Percentiles rank a stretch among this genome's conserved stretches.
Conservation (phyloP, 2,329 filamentous ascomycete genomes). For the Trichoderma polysporum region DNA sequence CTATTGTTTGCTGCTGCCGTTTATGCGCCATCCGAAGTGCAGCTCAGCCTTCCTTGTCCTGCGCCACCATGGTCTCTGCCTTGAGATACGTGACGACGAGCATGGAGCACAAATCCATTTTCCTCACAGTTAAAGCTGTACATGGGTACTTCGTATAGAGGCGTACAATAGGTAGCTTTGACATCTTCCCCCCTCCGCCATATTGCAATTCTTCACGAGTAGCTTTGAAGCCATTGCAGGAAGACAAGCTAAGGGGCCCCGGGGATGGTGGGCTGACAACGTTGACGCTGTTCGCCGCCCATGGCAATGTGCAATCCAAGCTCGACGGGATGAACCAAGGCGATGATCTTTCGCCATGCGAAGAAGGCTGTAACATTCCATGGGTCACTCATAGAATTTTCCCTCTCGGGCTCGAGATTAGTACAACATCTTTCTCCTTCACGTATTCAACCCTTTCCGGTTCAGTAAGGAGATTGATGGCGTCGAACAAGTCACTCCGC, state of each 20-base stretch:
- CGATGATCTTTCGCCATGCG: too few relatives aligned
- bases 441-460: conserved; percentile 24
- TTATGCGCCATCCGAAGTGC: background rate
- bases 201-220: conserved; percentile 22
- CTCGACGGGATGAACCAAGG: background rate
- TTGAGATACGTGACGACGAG: conserved; percentile 23
- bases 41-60: background rate
- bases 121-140: too few relatives aligned
- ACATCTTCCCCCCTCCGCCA: conserved; percentile 25
- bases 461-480: conserved; percentile 6
- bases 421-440: too few relatives aligned
- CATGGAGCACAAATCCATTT: too few relatives aligned
- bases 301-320: conserved; percentile 21
- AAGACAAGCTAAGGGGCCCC: conserved; percentile 24
- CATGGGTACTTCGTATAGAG: too few relatives aligned
- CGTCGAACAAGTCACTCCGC: conserved; percentile 23
- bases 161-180: too few relatives aligned
- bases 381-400: too few relatives aligned
- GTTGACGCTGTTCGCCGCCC: conserved; percentile 23
- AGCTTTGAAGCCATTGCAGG: conserved; percentile 25
- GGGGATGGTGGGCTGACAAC: conserved; percentile 24
- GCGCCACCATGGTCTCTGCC: conserved; percentile 28
- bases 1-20: too few relatives aligned
- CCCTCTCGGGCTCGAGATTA: too few relatives aligned
- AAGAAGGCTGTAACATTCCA: conserved; percentile 16